Percentiles rank a stretch among this genome's conserved stretches.
These are phyloP conservation scores for Hypoxylon sp. DNA, from an alignment of 2,329 filamentous ascomycete species.

Conservation along the genomic window DNA sequence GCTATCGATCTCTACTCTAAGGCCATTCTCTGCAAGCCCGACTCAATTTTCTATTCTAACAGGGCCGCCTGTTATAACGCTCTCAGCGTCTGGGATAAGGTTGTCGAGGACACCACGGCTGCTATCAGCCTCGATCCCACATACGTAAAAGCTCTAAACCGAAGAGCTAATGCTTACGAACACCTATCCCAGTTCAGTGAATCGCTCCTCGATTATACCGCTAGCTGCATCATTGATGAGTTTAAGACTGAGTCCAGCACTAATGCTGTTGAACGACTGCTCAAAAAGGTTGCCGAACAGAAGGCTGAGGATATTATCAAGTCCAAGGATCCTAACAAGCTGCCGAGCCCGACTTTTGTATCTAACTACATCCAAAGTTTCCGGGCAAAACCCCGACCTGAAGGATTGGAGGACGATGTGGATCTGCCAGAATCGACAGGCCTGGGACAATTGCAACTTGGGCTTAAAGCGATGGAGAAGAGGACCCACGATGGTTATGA, in stretches of 20 bases:
- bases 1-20: constrained; percentile 97
- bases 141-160: constrained; percentile 98
- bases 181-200: constrained; percentile 92
- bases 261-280: constrained; percentile 88
- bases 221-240: constrained; percentile 98
- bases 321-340: constrained; percentile 84
- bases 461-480: constrained; percentile 83
- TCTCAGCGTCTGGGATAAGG: constrained; percentile 92
- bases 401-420: constrained; percentile 84
- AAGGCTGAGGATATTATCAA: constrained; percentile 92
- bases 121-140: constrained; percentile 93
- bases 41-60: constrained; percentile 99
- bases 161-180: constrained; percentile 96
- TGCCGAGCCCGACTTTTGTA: constrained; percentile 96
- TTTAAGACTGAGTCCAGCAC: constrained; percentile 94
- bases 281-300: constrained; percentile 96
- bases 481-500: constrained; percentile 94
- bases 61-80: constrained; percentile 98
- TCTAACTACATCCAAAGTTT: constrained; percentile 99
- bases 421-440: constrained; percentile 84
- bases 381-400: constrained; percentile 84
- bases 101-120: constrained; percentile 96
- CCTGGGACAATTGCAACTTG: constrained; percentile 87
- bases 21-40: constrained; percentile 96
- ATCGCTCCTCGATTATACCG: constrained; percentile 96